Base-by-base conservation (phyloP, 108 stramenopile species). In the Pseudonitzschia multiseries region DNA sequence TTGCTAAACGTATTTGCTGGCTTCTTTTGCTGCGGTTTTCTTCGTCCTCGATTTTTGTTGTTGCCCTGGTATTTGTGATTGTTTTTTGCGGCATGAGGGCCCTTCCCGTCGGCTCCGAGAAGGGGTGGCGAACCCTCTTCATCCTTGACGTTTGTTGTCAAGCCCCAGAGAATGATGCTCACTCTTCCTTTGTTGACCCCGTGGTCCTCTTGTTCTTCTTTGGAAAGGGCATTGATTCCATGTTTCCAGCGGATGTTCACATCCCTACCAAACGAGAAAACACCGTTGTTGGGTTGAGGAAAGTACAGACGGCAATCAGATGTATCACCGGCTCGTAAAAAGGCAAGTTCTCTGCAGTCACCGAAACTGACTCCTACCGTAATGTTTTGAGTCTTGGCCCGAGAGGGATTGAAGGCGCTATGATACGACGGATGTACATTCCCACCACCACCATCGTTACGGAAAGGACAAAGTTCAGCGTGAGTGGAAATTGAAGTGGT, bases 291-390 rank as follows among this genome's bases (percentile, higher is more conserved):
- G 68, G 86, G 77, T 81, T 95, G 94, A 20, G 94, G 94, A 73
- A 95, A 95, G 86, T 95, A 95, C 41, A 92, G 18, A 20, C 81
- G 79, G 62, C 79, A 72, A 52, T 80, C 84, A n/a, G 82, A 75
- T 63, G 62, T 36, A 8, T 33, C 36, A 27, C 13, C 28, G 51
- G 91, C 91, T 17, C 83, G 76, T 42, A 92, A 52, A 73, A 95
- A 95, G 69, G 91, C 89, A 1, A 93, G 73, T 77, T 95, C 94
- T 22, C 94, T 83, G 43, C 80, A 80, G 13, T 84, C 88, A 24
- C 94, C 94, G 75, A 93, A 95, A 66, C 75, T 79, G 12, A 85
- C 91, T 27, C 94, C 91, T 1, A 95, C 86, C 43, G 94, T 93
- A 67, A 91, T 91, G 71, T 95, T 95, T 77, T 95, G 94, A 65